Evolutionary conservation across 1,284 basidiomycete species (phyloP), one percentile per base, ranked within the genome.

Genomic region (Irpex sp.): DNA sequence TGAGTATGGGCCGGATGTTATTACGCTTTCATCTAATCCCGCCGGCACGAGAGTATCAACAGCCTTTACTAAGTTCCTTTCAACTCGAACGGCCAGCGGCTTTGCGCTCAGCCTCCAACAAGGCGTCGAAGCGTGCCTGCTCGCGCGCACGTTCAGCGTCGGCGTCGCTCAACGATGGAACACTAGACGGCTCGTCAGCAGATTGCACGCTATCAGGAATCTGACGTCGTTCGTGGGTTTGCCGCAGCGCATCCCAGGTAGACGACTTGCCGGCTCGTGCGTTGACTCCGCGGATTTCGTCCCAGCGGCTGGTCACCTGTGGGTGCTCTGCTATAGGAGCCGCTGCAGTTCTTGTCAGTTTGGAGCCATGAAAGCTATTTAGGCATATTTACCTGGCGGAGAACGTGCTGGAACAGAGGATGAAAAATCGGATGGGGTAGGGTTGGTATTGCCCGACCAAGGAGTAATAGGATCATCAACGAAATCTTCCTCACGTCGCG

Each of bases 181-280:
- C 26, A 26, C 26, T 43, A 11, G 39, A 43, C 39, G 63, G 37
- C 15, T 33, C 36, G 37, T 49, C 43, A 35, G 58, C 37, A 43
- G 66, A 9, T 46, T 43, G 55, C 39, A 63, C 60, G 1, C 59
- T 46, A 15, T 69, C 68, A 66, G 57, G 71, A 65, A 67, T 77
- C 53, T 55, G 53, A 21, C 33, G 21, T 76, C 74, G 74, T 70
- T 87, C 85, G 63, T 88, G 81, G 36, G 73, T 78, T 69, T 89
- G 85, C 43, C 89, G 84, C 33, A 90, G 77, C 37, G 74, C 71
- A 67, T 90, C 88, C 88, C 88, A 90, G 4, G 86, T 79, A 11
- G 89, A 88, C 21, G 76, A 76, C 36, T 77, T 71, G 2, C 76
- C 63, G 63, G 63, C 71, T 37, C 75, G 79, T 36, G 78, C 73